phyloP scores from a whole-genome alignment of 108 stramenopile genomes.

The Cyclotella choctawhatcheeana region DNA sequence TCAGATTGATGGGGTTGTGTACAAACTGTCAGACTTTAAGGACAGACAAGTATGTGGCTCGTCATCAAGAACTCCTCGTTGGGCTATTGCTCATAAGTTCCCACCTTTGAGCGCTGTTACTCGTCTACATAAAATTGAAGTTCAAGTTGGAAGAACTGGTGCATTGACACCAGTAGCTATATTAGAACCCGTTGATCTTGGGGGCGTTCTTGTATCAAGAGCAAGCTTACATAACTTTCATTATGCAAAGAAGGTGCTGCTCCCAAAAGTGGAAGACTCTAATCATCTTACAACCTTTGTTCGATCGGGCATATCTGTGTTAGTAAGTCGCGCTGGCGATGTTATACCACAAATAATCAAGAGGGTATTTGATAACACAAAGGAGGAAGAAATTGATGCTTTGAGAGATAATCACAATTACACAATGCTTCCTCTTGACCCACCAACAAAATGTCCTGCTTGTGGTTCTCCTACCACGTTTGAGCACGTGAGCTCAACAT shows the following conservation, averaged over 20 bases:
- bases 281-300: conserved; percentile 15
- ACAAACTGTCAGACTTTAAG: conserved; percentile 74
- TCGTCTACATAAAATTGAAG: conserved; percentile 61
- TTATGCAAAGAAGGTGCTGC: conserved; percentile 70
- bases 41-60: conserved; percentile 65
- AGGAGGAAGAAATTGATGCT: conserved; percentile 8
- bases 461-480: conserved; percentile 72
- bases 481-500: conserved; percentile 22
- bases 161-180: conserved; percentile 93
- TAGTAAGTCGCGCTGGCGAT: conserved; percentile 88
- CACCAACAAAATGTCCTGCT: conserved; percentile 72
- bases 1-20: conserved; percentile 93
- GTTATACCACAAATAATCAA: conserved; percentile 89
- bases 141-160: conserved; percentile 93
- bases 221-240: conserved; percentile 94
- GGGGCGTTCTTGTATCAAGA: conserved; percentile 83
- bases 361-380: conserved; percentile 46
- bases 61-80: conserved; percentile 82
- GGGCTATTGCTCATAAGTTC: conserved; percentile 96
- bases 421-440: conserved; percentile 56
- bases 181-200: conserved; percentile 84
- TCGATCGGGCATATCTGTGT: conserved; percentile 58
- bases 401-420: not conserved
- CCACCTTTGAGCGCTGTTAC: conserved; percentile 71
- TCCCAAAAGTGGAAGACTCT: conserved; percentile 9